Evolutionary conservation across 228 moss, liverwort and hornwort species (phyloP).

Genomic region (Sphagnum magellanicum): DNA sequence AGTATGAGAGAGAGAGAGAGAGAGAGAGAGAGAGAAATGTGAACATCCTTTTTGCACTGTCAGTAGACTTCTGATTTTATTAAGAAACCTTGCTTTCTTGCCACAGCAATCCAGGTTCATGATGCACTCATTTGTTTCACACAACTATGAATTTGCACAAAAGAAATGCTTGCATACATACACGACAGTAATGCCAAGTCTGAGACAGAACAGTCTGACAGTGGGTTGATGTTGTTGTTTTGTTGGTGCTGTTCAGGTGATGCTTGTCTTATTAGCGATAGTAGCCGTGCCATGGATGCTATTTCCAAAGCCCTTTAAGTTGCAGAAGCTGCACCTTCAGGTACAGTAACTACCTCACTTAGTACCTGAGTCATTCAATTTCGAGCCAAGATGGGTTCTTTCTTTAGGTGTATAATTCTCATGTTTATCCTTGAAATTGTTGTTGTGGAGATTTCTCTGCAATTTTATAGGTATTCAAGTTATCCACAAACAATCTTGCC

Average conservation of each 20-base stretch:
- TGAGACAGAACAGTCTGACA: not conserved
- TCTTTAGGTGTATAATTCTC: too few relatives aligned
- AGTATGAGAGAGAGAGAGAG: too few relatives aligned
- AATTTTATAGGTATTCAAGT: too few relatives aligned
- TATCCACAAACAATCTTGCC: too few relatives aligned
- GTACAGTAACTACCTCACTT: conserved; percentile 10
- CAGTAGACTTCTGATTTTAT: not conserved
- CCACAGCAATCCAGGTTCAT: not conserved
- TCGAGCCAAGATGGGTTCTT: too few relatives aligned
- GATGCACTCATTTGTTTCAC: not conserved
- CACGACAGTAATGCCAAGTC: not conserved
- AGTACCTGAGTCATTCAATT: too few relatives aligned
- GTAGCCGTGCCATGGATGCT: conserved; percentile 94
- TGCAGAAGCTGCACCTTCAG: conserved; percentile 64
- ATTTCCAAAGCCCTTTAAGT: conserved; percentile 77
- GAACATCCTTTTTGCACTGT: too few relatives aligned
- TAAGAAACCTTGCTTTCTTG: not conserved
- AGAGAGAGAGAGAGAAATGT: too few relatives aligned
- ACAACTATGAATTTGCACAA: not conserved
- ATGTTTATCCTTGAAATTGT: too few relatives aligned
- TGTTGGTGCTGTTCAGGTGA: conserved; percentile 34
- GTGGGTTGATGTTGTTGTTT: conserved; percentile 13
- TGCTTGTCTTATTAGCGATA: conserved; percentile 68
- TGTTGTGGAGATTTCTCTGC: too few relatives aligned
- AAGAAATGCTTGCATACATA: not conserved